phyloP scores from a whole-genome alignment of 371 early-diverging fungal genomes.

The Apophysomyces elegans region DNA sequence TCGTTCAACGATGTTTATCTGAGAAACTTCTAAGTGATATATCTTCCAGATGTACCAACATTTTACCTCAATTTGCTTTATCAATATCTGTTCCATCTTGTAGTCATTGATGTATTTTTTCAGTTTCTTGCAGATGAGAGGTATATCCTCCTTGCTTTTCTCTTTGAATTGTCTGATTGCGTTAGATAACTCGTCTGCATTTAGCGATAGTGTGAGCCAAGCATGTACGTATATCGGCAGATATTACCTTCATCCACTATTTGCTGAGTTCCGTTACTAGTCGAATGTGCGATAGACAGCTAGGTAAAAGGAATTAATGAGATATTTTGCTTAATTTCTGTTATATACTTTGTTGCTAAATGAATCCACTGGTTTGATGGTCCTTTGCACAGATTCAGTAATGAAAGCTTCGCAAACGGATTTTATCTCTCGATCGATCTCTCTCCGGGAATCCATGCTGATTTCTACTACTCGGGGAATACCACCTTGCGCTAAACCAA shows the following conservation, averaged over 20 bases:
- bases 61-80: slow-evolving; percentile 72
- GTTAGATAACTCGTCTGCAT: slow-evolving; percentile 17
- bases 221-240: background rate
- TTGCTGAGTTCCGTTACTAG: slow-evolving; percentile 21
- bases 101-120: slow-evolving; percentile 75
- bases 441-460: slow-evolving; percentile 59
- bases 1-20: slow-evolving; percentile 71
- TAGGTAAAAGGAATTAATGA: slow-evolving; percentile 29
- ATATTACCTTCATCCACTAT: slow-evolving; percentile 18
- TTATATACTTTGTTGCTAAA: slow-evolving; percentile 71
- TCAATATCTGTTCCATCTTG: slow-evolving; percentile 75
- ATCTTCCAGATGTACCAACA: background rate
- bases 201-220: background rate
- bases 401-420: slow-evolving; percentile 80
- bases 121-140: slow-evolving; percentile 59
- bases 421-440: slow-evolving; percentile 75
- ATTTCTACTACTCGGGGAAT: slow-evolving; percentile 65
- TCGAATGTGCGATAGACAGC: slow-evolving; percentile 32
- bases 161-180: slow-evolving; percentile 57
- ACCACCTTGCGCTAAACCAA: slow-evolving; percentile 60
- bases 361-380: slow-evolving; percentile 68
- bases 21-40: slow-evolving; percentile 1
- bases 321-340: slow-evolving; percentile 17
- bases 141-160: slow-evolving; percentile 55
- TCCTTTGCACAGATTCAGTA: slow-evolving; percentile 61